A percentile compares a stretch with the other conserved stretches of the same genome.
Evolutionary conservation across 2,329 filamentous ascomycete species (phyloP).

Genomic region (Hortaea sp.): DNA sequence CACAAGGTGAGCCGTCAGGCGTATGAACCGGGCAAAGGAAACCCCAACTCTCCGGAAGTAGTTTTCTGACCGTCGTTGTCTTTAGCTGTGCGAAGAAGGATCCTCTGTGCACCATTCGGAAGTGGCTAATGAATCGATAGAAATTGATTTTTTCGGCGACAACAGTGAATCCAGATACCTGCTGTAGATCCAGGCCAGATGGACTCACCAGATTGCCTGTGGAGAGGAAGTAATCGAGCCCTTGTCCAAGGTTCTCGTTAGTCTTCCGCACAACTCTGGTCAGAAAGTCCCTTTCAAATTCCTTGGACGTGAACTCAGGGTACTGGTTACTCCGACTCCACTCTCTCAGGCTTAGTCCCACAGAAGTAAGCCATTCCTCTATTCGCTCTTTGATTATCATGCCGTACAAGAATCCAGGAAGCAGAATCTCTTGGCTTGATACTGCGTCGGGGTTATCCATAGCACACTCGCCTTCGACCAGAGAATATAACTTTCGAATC

Average conservation of each 20-base stretch:
- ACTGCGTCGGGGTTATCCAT: slow-evolving; percentile 95
- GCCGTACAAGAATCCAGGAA: slow-evolving; percentile 87
- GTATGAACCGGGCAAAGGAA: slow-evolving; percentile 97
- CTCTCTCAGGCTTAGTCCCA: slow-evolving; percentile 35
- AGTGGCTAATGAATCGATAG: slow-evolving; percentile 94
- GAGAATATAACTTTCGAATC: slow-evolving; percentile 86
- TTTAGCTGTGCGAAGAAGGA: slow-evolving; percentile 97
- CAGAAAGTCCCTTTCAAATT: slow-evolving; percentile 72
- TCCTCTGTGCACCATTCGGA: slow-evolving; percentile 97
- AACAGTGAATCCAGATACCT: slow-evolving; percentile 88
- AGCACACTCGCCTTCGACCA: slow-evolving; percentile 85
- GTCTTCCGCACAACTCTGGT: slow-evolving; percentile 67
- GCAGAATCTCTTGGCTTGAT: slow-evolving; percentile 87
- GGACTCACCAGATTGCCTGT: slow-evolving; percentile 89
- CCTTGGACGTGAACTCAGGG: slow-evolving; percentile 58
- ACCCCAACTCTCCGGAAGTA: slow-evolving; percentile 94
- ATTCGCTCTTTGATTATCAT: slow-evolving; percentile 93
- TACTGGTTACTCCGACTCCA: slow-evolving; percentile 44
- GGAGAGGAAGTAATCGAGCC: slow-evolving; percentile 88
- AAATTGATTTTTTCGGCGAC: slow-evolving; percentile 99
- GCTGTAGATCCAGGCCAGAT: slow-evolving; percentile 86
- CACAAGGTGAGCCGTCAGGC: slow-evolving; percentile 89
- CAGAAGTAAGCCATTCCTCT: slow-evolving; percentile 75
- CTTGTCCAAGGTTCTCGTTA: slow-evolving; percentile 79
- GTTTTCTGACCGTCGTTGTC: slow-evolving; percentile 90